These are phyloP conservation scores for Russula lepida DNA, from an alignment of 768 basidiomycete species.

Conservation along the genomic window DNA sequence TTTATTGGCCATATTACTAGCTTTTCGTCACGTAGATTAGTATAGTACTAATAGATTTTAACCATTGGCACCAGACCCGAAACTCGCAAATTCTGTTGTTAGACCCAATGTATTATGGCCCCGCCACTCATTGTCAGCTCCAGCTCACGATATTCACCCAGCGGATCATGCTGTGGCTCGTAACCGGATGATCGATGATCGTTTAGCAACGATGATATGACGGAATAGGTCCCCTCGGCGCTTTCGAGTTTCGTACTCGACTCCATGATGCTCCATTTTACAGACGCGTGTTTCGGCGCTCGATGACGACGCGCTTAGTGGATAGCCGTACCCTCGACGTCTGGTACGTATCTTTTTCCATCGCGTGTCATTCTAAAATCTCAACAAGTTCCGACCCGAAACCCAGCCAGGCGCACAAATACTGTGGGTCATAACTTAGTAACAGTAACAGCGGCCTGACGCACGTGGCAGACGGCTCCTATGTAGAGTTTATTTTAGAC, in stretches of 20 bases:
- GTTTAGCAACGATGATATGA: neutral
- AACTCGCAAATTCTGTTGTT: neutral
- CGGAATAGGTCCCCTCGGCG: neutral
- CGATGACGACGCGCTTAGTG: neutral
- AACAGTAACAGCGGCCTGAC: too few species aligned
- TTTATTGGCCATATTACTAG: constrained; percentile 11
- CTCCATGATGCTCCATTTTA: too few species aligned
- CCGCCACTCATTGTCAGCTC: neutral
- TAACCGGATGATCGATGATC: neutral
- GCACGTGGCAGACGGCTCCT: neutral
- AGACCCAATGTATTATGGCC: neutral
- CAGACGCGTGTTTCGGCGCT: neutral
- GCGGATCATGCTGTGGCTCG: neutral
- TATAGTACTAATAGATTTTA: constrained; percentile 5
- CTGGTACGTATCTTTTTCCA: too few species aligned
- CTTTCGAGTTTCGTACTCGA: neutral
- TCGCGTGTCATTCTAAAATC: neutral
- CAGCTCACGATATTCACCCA: neutral
- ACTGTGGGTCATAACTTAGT: too few species aligned
- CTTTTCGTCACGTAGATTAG: neutral
- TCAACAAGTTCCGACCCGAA: constrained; percentile 13
- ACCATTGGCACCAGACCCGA: neutral
- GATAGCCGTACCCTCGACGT: neutral
- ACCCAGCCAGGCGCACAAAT: neutral
- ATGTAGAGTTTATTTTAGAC: too few species aligned